Conservation (phyloP, 306 rosid species). For the Astragalus membranaceus region DNA sequence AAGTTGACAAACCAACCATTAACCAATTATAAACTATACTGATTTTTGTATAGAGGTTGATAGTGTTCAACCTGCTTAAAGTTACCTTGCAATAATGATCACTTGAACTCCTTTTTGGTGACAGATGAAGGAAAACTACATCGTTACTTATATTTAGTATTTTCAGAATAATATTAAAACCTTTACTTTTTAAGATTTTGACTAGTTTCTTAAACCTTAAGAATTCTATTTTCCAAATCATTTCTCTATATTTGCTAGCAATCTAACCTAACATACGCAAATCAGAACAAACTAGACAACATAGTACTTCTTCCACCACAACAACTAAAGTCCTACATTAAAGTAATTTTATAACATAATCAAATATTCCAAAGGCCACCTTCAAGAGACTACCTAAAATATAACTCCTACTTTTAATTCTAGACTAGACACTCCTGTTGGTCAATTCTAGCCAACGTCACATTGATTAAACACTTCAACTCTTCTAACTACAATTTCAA, state of each 20-base stretch:
- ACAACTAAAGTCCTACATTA: background rate
- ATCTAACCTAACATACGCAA: slow-evolving; percentile 19
- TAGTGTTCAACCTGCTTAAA: background rate
- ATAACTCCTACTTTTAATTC: background rate
- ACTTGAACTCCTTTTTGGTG: background rate
- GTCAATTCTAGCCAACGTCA: background rate
- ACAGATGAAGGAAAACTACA: background rate
- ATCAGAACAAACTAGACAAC: slow-evolving; percentile 11
- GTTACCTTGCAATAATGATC: slow-evolving; percentile 13
- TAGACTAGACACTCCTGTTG: background rate
- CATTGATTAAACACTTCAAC: background rate
- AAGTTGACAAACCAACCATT: too few relatives aligned
- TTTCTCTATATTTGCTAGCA: background rate
- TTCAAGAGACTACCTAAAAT: background rate
- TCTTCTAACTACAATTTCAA: background rate
- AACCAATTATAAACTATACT: background rate
- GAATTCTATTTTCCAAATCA: slow-evolving; percentile 7
- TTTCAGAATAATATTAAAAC: background rate
- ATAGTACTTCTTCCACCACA: background rate
- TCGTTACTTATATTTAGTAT: background rate
- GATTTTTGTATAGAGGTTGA: background rate
- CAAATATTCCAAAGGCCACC: background rate
- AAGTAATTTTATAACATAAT: background rate
- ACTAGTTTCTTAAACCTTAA: slow-evolving; percentile 17
- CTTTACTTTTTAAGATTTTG: slow-evolving; percentile 1